Base-by-base conservation (phyloP, 2,329 filamentous ascomycete genomes). In the Fusarium nelsonii region DNA sequence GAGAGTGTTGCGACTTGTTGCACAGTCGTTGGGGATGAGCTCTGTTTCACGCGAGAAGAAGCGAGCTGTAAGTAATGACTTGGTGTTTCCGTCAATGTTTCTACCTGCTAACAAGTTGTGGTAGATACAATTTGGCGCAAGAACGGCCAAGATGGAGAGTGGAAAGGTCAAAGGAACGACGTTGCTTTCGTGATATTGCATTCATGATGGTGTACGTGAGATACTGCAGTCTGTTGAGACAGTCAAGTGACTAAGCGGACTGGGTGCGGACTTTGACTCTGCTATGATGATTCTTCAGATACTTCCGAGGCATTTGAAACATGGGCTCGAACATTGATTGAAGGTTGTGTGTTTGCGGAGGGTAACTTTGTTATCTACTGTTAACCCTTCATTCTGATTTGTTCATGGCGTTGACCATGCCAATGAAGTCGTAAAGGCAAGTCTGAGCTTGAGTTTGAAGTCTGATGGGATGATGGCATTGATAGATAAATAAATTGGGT, bases 11-110 rank as follows among this genome's bases (percentile, higher is more conserved):
- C 86, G 96, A 23, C 83, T 97, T 23, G 80, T 97, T 23, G 93
- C 94, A 0, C 87, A 89, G 78, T 85, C 88, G 32, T 80, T 97
- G 36, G 92, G 90, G 4, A 90, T 98, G 87, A 78, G 78, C 3
- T 81, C 80, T 8, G 92, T 94, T 3, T 90, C 95, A 6, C 81
- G 82, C n/a, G 94, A 98, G 80, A 97, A 96, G 85, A 99, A 99
- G 81, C 86, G 94, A 75, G 95, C 95, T 18, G 92, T 94, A 81
- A 77, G 90, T 82, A 44, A 23, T 37, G 18, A 23, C 5, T 20
- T 33, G 12, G 41, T 18, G 41, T 4, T 23, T 23, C 4, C 4
- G 12, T 33, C 8, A 18, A 14, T 32, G 10, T 30, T 26, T 9
- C 16, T 39, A 44, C 57, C 23, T 39, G 43, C 62, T 74, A 56